These are phyloP conservation scores for Isatis tinctoria DNA, from an alignment of 345 rosid species.

Conservation along the genomic window DNA sequence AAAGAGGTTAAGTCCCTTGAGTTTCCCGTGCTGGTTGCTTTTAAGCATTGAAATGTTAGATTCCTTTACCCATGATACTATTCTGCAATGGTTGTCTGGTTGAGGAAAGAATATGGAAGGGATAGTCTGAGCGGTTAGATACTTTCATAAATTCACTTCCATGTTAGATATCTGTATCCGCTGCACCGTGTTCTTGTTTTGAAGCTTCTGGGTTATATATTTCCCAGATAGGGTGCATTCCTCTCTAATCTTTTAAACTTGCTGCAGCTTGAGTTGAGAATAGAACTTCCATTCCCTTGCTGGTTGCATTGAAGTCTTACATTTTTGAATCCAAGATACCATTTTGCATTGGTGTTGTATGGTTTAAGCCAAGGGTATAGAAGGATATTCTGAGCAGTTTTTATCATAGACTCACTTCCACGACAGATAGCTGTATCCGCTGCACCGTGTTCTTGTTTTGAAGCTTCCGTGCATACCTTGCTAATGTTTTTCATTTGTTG, in stretches of 20 bases:
- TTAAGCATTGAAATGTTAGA: background rate
- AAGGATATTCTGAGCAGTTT: background rate
- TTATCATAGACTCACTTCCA: background rate
- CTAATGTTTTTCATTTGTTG: slow-evolving; percentile 16
- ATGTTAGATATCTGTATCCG: no score
- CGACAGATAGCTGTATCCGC: background rate
- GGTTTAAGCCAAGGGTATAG: background rate
- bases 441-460: slow-evolving; percentile 1
- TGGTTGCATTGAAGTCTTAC: background rate
- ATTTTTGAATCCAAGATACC: background rate
- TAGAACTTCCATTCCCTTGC: background rate
- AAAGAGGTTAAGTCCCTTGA: slow-evolving; percentile 45
- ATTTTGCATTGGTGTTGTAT: background rate
- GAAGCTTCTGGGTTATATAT: no score
- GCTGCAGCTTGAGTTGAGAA: no score
- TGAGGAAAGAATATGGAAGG: background rate
- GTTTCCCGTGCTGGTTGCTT: no score
- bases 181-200: no score
- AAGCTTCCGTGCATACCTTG: background rate
- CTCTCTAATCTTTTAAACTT: no score
- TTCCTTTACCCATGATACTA: background rate
- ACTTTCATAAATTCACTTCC: no score
- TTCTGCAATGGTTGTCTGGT: background rate
- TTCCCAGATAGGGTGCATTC: no score
- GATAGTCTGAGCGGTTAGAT: no score